These are phyloP conservation scores for Moniliella sp. DNA, from an alignment of 1,284 basidiomycete genomes.

Conservation along the genomic window DNA sequence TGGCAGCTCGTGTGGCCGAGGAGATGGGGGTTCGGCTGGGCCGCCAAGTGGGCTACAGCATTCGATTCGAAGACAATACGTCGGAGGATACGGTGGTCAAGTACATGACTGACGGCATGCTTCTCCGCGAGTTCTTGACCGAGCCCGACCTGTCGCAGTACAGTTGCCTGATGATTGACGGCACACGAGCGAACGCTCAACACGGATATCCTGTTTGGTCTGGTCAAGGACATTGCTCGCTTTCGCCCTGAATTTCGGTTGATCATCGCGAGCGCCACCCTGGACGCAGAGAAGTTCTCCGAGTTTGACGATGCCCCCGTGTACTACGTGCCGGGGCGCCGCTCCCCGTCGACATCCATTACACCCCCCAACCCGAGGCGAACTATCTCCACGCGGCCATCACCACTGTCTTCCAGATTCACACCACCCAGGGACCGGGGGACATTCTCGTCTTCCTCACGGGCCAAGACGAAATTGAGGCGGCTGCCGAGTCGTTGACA, in stretches of 20 bases:
- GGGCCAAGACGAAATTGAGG: constrained; percentile 97
- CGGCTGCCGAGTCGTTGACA: constrained; percentile 74
- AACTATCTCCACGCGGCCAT: constrained; percentile 92
- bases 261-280: constrained; percentile 27
- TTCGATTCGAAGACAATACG: constrained; percentile 96
- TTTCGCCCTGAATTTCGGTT: constrained; percentile 29
- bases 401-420: constrained; percentile 94
- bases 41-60: constrained; percentile 80
- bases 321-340: constrained; percentile 61
- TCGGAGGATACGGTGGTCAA: constrained; percentile 48
- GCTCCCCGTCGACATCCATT: constrained; percentile 93
- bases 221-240: constrained; percentile 30
- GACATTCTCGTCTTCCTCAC: constrained; percentile 95
- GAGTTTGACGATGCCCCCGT: constrained; percentile 31
- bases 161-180: constrained; percentile 30
- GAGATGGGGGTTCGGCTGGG: constrained; percentile 93
- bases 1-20: constrained; percentile 91
- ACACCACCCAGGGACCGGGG: constrained; percentile 81
- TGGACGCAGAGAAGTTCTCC: constrained; percentile 31
- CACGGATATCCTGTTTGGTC: constrained; percentile 29
- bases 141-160: constrained; percentile 26
- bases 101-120: constrained; percentile 34
- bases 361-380: constrained; percentile 42
- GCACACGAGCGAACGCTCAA: constrained; percentile 31
- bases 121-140: constrained; percentile 31